Evolutionary conservation across 257 asterid species (phyloP).

Genomic region (Ballota nigra): DNA sequence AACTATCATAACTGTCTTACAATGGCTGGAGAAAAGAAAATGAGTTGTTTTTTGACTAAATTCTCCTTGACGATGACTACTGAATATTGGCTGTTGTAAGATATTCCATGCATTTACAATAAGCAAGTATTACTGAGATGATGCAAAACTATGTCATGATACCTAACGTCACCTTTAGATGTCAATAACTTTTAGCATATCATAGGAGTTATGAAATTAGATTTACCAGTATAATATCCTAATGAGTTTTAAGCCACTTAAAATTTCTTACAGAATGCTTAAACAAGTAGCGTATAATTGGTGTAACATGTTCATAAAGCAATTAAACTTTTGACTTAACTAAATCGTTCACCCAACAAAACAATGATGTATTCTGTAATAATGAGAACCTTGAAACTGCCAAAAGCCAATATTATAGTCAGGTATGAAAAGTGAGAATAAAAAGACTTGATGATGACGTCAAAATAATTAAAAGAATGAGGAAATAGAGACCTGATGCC

Average conservation of each 20-base stretch:
- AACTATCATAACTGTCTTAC: background rate
- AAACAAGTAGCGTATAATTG: background rate
- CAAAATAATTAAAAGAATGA: background rate
- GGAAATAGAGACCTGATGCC: slow-evolving; percentile 67
- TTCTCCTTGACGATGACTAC: background rate
- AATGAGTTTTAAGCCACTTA: slow-evolving; percentile 7
- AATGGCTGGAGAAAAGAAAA: background rate
- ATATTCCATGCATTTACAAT: background rate
- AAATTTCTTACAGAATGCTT: background rate
- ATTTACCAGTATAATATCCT: background rate
- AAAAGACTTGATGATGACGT: slow-evolving; percentile 31
- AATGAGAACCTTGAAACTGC: background rate
- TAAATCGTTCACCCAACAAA: background rate
- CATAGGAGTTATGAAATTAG: background rate
- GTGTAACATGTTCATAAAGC: background rate
- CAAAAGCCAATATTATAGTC: background rate
- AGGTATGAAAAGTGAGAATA: slow-evolving; percentile 5
- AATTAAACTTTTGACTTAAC: background rate
- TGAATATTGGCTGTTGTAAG: slow-evolving; percentile 7
- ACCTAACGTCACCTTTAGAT: background rate
- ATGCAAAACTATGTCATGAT: background rate
- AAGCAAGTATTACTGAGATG: background rate
- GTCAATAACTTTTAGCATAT: slow-evolving; percentile 6
- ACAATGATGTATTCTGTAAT: background rate
- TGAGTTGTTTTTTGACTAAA: background rate